These are phyloP conservation scores for Gossypium sturtianum DNA, from an alignment of 345 rosid genomes.

Conservation along the genomic window DNA sequence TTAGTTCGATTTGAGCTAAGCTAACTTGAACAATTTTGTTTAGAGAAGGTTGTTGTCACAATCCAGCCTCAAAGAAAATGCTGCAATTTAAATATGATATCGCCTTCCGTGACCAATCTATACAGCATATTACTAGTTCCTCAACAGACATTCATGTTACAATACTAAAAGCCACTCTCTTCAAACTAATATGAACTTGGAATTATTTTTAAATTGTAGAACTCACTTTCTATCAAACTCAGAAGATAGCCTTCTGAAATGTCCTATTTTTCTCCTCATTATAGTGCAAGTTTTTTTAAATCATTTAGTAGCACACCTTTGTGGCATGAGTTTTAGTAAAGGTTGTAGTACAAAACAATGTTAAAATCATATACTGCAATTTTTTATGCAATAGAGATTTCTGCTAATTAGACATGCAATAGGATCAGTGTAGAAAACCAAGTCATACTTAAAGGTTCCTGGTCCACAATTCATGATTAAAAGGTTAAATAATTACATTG, in stretches of 20 bases:
- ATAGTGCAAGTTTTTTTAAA: neutral
- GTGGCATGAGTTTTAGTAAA: neutral
- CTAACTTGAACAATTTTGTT: neutral
- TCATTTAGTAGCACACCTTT: neutral
- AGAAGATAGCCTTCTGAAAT: conserved; percentile 1
- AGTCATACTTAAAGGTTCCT: neutral
- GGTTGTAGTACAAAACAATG: neutral
- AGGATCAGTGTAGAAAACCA: neutral
- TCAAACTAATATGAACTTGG: too few relatives aligned
- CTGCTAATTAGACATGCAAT: conserved; percentile 5
- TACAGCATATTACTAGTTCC: too few relatives aligned
- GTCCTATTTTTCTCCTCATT: neutral
- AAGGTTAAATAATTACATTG: neutral
- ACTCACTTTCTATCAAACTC: neutral
- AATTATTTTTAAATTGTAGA: too few relatives aligned
- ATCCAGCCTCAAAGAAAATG: too few relatives aligned
- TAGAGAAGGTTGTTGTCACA: too few relatives aligned
- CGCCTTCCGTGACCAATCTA: too few relatives aligned
- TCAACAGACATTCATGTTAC: too few relatives aligned
- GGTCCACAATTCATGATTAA: neutral
- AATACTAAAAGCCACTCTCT: too few relatives aligned
- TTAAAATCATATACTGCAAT: neutral
- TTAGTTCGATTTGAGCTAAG: neutral
- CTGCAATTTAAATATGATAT: too few relatives aligned
- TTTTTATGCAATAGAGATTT: neutral